Evolutionary conservation across 768 basidiomycete genomes (phyloP).

Genomic region (Naganishia antarctica): DNA sequence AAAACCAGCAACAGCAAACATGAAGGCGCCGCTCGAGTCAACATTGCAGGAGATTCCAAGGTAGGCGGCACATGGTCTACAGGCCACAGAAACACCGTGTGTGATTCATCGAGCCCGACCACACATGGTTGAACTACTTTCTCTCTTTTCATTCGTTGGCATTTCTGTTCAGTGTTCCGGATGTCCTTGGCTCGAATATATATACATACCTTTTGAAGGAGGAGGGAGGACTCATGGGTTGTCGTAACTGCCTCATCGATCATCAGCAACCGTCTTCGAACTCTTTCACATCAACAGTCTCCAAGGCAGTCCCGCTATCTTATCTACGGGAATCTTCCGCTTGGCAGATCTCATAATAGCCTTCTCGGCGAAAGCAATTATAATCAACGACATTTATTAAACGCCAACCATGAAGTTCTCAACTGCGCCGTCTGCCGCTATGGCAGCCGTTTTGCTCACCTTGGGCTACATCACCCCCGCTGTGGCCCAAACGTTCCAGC

Average conservation of each 20-base stretch:
- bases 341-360: no score
- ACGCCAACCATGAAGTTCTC: slow-evolving; percentile 4
- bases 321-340: background rate
- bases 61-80: no score
- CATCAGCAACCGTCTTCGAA: background rate
- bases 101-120: no score
- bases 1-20: no score
- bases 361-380: background rate
- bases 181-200: background rate
- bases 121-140: background rate
- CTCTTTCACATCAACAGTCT: background rate
- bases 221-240: background rate
- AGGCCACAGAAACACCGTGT: no score
- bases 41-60: no score
- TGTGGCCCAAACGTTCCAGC: slow-evolving; percentile 40
- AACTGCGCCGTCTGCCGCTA: slow-evolving; percentile 16
- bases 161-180: background rate
- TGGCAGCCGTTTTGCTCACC: slow-evolving; percentile 18
- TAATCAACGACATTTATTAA: background rate
- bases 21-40: no score
- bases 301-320: background rate
- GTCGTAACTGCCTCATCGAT: background rate
- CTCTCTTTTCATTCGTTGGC: background rate
- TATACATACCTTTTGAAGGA: background rate
- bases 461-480: slow-evolving; percentile 24